Evolutionary conservation across 2,329 filamentous ascomycete species (phyloP).

Genomic region (Aspergillus tubingensis): DNA sequence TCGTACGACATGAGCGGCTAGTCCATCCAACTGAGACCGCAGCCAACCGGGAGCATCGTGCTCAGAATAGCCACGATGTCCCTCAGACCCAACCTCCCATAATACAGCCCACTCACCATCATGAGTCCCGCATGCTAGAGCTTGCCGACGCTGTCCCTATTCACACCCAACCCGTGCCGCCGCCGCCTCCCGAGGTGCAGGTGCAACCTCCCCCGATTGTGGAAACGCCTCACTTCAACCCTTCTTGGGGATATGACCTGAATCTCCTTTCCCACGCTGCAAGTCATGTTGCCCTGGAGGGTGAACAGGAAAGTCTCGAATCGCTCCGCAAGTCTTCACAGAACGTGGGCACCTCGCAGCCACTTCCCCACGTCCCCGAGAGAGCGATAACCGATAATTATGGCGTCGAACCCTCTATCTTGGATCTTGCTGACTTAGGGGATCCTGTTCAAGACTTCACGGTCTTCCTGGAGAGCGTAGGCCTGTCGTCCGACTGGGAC

Average conservation of each 20-base stretch:
- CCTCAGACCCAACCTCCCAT: constrained; percentile 40
- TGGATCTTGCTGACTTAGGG: constrained; percentile 49
- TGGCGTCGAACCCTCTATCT: constrained; percentile 47
- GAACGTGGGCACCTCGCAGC: constrained; percentile 37
- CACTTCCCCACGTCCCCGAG: constrained; percentile 37
- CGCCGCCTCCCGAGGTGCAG: constrained; percentile 40
- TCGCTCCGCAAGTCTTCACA: constrained; percentile 39
- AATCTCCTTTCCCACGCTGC: constrained; percentile 52
- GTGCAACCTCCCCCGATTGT: constrained; percentile 42
- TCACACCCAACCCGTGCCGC: constrained; percentile 38
- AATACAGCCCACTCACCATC: constrained; percentile 40
- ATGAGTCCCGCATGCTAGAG: constrained; percentile 49
- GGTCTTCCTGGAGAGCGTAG: constrained; percentile 52
- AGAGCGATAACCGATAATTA: constrained; percentile 45
- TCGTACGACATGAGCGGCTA: constrained; percentile 53
- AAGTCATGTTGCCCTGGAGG: constrained; percentile 51
- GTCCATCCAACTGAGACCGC: constrained; percentile 49
- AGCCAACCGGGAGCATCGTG: constrained; percentile 42
- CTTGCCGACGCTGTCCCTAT: constrained; percentile 48
- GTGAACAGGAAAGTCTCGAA: constrained; percentile 45
- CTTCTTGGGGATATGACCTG: constrained; percentile 53
- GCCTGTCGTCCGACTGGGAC: constrained; percentile 52
- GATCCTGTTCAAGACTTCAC: constrained; percentile 54
- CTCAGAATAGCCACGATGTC: constrained; percentile 34
- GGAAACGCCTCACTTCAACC: constrained; percentile 50